Evolutionary conservation across 1,139 yeast genomes (phyloP).

Genomic region (Taphrina flavorubra): DNA sequence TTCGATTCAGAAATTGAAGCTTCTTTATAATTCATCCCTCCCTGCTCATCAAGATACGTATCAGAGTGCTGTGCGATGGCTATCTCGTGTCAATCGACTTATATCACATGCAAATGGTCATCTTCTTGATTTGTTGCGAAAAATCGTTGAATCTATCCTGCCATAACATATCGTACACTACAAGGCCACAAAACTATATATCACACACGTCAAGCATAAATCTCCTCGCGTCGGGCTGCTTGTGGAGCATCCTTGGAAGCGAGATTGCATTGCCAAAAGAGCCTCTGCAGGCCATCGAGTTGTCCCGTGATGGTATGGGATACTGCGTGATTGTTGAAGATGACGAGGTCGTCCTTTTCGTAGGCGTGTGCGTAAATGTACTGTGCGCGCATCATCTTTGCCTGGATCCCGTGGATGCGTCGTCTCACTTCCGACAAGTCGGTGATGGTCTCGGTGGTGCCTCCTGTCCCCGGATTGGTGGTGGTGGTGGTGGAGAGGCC

Average conservation of each 20-base stretch:
- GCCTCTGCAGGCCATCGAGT: constrained; percentile 74
- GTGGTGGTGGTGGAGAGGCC: constrained; percentile 59
- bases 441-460: not conserved
- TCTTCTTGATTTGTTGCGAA: no score
- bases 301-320: constrained; percentile 92
- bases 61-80: no score
- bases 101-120: no score
- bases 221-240: constrained; percentile 26
- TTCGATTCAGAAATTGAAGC: not conserved
- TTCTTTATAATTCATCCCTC: not conserved
- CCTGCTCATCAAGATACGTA: no score
- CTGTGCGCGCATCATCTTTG: not conserved
- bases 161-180: not conserved
- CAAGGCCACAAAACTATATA: not conserved
- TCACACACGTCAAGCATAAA: not conserved
- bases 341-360: constrained; percentile 81
- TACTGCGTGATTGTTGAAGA: constrained; percentile 84
- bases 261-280: constrained; percentile 92
- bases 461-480: not conserved
- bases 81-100: no score
- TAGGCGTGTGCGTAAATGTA: constrained; percentile 77
- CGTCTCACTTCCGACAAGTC: not conserved
- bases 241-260: constrained; percentile 77
- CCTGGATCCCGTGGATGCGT: not conserved
- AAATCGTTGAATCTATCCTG: not conserved